A percentile compares a stretch with the other conserved stretches of the same genome.
Conservation (phyloP, 805 yeast species). For the Torulaspora indica region DNA sequence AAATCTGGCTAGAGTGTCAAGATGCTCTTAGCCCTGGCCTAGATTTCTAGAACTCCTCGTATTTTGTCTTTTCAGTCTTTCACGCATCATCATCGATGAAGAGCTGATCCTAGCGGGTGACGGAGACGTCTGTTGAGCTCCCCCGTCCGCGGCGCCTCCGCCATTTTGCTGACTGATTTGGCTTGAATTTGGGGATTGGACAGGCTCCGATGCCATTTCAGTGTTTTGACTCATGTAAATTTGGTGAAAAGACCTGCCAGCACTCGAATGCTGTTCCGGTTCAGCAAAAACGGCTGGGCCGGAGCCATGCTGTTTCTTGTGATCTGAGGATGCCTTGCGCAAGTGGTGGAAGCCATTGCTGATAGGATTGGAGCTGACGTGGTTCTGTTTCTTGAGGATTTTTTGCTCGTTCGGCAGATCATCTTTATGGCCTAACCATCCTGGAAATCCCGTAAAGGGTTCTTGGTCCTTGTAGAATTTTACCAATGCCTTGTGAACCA, state of each 20-base stretch:
- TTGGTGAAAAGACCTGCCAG: slow-evolving; percentile 28
- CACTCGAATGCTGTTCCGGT: slow-evolving; percentile 10
- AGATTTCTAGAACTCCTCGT: slow-evolving; percentile 12
- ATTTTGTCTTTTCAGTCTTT: slow-evolving; percentile 27
- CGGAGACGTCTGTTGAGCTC: background rate
- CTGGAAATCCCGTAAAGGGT: slow-evolving; percentile 37
- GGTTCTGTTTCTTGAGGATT: slow-evolving; percentile 26
- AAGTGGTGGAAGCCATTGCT: slow-evolving; percentile 10
- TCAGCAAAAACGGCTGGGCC: slow-evolving; percentile 6
- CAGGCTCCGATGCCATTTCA: background rate
- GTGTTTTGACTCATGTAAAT: slow-evolving; percentile 18
- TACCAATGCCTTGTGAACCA: slow-evolving; percentile 43
- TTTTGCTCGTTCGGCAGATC: slow-evolving; percentile 35
- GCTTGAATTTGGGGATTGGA: background rate
- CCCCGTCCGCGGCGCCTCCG: background rate
- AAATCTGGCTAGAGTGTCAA: background rate
- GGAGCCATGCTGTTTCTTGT: slow-evolving; percentile 4
- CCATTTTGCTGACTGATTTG: slow-evolving; percentile 1
- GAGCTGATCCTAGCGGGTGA: slow-evolving; percentile 8
- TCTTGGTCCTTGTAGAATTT: slow-evolving; percentile 37
- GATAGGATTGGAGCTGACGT: slow-evolving; percentile 10
- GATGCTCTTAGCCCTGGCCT: background rate
- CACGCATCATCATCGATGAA: slow-evolving; percentile 30
- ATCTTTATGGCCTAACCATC: slow-evolving; percentile 37
- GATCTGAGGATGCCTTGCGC: slow-evolving; percentile 15